Evolutionary conservation across 208 protist species (phyloP), one percentile per base, ranked within the genome.

Genomic region (Leishmania aethiopica): DNA sequence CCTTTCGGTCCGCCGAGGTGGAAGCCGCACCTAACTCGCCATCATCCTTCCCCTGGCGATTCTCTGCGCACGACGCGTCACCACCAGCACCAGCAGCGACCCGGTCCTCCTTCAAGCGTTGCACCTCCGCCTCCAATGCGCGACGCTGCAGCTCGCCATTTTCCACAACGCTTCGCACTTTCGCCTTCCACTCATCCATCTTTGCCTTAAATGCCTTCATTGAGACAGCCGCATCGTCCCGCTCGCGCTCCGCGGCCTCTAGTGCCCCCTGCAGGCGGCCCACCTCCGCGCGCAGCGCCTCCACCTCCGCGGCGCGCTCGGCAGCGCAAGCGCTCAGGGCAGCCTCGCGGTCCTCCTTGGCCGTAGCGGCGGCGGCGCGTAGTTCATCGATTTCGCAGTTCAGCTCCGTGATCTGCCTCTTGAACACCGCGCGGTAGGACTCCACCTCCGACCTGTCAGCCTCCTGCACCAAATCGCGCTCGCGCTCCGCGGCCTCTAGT

Each of bases 211-310:
- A 51, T 3, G 67, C 45, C 8, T 76, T 57, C 49, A 82, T 35
- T 13, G 55, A 49, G 22, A 28, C 76, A 8, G 6, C 8, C 67
- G 40, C 67, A 19, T 72, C 45, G 71, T 79, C 66, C 40, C 77
- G 77, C 17, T 90, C 57, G 10, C 76, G 28, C 60, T 75, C 72
- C 11, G 76, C 67, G 22, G 77, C 62, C 19, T 59, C 55, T 2
- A 88, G 82, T 19, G 42, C 42, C 22, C 22, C 70, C 67, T 84
- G 60, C 60, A 91, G 82, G 3, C 79, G 67, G 28, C 71, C n/a
- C 37, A 89, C 69, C 45, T 89, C 78, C 72, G 76, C 79, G 66
- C 81, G 80, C 85, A 88, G 74, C 32, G 71, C 71, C 53, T 81
- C 77, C 13, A 47, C 37, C 71, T 77, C 74, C 74, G 73, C 15